Conservation (phyloP, 345 rosid species). For the Pugionium dolabratum region DNA sequence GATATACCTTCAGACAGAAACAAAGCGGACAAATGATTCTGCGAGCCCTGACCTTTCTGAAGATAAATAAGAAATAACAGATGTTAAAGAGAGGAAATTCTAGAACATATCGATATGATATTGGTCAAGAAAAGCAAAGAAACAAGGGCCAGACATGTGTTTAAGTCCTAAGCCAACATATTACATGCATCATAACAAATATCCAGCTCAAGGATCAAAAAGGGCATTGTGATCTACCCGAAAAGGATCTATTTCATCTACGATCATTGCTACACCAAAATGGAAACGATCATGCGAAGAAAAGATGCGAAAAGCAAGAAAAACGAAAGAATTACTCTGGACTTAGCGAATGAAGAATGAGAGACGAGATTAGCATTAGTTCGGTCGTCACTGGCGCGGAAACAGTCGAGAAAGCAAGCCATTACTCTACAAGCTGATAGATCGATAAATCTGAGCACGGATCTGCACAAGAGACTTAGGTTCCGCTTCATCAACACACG, state of each 20-base stretch:
- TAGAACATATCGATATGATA: not conserved
- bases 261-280: not conserved
- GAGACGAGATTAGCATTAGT: constrained; percentile 40
- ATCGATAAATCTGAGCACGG: constrained; percentile 39
- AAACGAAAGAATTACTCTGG: constrained; percentile 41
- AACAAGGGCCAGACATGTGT: too few relatives aligned
- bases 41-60: constrained; percentile 47
- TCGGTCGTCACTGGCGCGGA: constrained; percentile 56
- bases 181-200: too few relatives aligned
- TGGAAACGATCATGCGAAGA: constrained; percentile 15
- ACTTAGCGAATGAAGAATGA: constrained; percentile 34
- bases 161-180: too few relatives aligned
- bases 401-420: constrained; percentile 83
- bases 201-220: too few relatives aligned
- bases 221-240: too few relatives aligned
- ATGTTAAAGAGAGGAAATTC: not conserved
- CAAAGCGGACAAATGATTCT: constrained; percentile 63
- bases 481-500: constrained; percentile 46
- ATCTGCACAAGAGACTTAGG: constrained; percentile 41
- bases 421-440: constrained; percentile 29
- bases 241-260: not conserved
- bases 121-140: constrained; percentile 17
- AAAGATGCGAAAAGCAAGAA: not conserved
- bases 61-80: not conserved
- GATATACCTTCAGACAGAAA: constrained; percentile 64